Base-by-base conservation (phyloP, 306 rosid species). In the Lathyrus tuberosus region DNA sequence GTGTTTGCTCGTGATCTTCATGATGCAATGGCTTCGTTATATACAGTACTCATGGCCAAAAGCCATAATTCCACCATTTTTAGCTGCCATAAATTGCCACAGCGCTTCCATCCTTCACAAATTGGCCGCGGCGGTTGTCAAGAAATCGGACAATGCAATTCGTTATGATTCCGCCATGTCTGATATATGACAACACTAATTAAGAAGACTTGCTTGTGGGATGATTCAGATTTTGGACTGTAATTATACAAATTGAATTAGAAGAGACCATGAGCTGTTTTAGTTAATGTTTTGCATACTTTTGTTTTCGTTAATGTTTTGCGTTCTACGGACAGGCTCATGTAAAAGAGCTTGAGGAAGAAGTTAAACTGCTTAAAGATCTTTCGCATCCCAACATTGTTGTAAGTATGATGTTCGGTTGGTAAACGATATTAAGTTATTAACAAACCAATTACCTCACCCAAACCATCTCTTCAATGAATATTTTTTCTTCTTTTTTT, bases 281-380 rank as follows among this genome's bases (percentile, higher is more conserved):
- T 76, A 53, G 57, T 57, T 26, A 26, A 26, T 26, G 30, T 26
- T 26, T 26, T 26, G 51, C 10, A 71, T 78, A 75, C 77, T 62
- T 62, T 67, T 62, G n/a, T 42, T 42, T 10, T 42, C 5, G 15
- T 42, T 53, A 53, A 53, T 70, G 26, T 76, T 69, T 76, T 86
- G 54, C 12, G 70, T 78, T 66, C 79, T 62, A 71, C 61, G 62
- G 71, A 69, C 80, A 95, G 99, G 88, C 90, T 72, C 99, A 95
- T 61, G 67, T 95, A 72, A 89, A 86, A 85, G 99, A 95, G 80
- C 99, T 95, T 43, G 99, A 95, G 83, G 99, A 95, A 79, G 99
- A 95, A 87, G 99, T 95, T 74, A 95, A 95, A 83, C 91, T 95
- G 74, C 88, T 95, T 17, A 95, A 91, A 78, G 89, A 91, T 86